phyloP scores from a whole-genome alignment of 129 eudicot genomes.

The Flaveria bidentis region DNA sequence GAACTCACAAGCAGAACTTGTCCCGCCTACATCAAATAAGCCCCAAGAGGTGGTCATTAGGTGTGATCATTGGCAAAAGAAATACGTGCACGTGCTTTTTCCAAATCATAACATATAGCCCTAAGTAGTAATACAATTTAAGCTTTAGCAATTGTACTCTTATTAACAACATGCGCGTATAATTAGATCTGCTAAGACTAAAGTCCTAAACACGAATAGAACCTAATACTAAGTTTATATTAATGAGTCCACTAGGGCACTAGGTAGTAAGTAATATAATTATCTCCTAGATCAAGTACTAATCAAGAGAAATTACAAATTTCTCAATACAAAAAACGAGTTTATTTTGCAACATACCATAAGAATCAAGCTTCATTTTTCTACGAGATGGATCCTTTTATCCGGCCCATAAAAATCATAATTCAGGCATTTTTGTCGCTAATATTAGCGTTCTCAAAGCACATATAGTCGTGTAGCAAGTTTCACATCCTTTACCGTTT shows the following conservation, averaged over 20 bases:
- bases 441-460: not conserved
- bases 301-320: not conserved
- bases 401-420: no score
- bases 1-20: not conserved
- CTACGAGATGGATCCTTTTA: no score
- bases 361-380: no score
- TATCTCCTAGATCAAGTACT: not conserved
- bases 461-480: not conserved
- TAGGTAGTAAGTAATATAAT: not conserved
- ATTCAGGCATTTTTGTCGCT: not conserved
- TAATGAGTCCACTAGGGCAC: not conserved
- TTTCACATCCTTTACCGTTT: not conserved
- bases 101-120: slow-evolving; percentile 10
- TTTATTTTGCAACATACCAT: not conserved
- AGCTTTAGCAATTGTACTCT: not conserved
- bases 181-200: not conserved
- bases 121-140: not conserved
- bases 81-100: not conserved
- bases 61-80: not conserved
- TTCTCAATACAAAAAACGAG: not conserved
- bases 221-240: not conserved
- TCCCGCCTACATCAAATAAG: not conserved
- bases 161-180: not conserved
- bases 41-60: not conserved
- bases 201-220: not conserved